Conservation (phyloP, 345 rosid species). For the Salix koriyanagi region DNA sequence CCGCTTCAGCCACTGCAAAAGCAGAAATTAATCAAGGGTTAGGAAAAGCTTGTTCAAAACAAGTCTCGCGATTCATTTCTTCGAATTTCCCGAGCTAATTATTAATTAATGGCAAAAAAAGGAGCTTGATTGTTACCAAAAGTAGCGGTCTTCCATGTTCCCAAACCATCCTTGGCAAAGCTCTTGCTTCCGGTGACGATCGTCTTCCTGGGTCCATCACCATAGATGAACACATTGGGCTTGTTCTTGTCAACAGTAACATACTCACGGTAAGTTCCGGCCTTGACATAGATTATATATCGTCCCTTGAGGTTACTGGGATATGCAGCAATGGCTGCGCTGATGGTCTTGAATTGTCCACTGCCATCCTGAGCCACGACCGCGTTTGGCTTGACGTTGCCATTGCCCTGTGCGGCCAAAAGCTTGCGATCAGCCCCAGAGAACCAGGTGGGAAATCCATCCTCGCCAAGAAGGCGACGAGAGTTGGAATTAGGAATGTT, state of each 20-base stretch:
- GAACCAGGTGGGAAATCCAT: constrained; percentile 58
- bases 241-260: constrained; percentile 40
- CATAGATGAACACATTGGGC: constrained; percentile 57
- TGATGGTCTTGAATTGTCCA: constrained; percentile 54
- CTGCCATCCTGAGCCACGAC: constrained; percentile 83
- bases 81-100: too few relatives aligned
- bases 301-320: constrained; percentile 34
- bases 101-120: not conserved
- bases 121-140: constrained; percentile 26
- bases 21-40: too few relatives aligned
- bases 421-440: constrained; percentile 57
- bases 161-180: constrained; percentile 31
- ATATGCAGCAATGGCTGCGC: constrained; percentile 46
- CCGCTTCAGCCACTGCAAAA: constrained; percentile 44
- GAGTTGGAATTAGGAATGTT: constrained; percentile 17
- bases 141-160: constrained; percentile 54
- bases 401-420: constrained; percentile 32
- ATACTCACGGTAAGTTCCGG: constrained; percentile 51
- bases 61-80: too few relatives aligned
- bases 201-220: constrained; percentile 70
- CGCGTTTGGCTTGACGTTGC: constrained; percentile 35
- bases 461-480: constrained; percentile 41
- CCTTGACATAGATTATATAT: constrained; percentile 61
- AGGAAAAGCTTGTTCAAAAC: not conserved
- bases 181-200: constrained; percentile 49